Conservation (phyloP, 2,329 filamentous ascomycete species). For the Hypocreales sp. region DNA sequence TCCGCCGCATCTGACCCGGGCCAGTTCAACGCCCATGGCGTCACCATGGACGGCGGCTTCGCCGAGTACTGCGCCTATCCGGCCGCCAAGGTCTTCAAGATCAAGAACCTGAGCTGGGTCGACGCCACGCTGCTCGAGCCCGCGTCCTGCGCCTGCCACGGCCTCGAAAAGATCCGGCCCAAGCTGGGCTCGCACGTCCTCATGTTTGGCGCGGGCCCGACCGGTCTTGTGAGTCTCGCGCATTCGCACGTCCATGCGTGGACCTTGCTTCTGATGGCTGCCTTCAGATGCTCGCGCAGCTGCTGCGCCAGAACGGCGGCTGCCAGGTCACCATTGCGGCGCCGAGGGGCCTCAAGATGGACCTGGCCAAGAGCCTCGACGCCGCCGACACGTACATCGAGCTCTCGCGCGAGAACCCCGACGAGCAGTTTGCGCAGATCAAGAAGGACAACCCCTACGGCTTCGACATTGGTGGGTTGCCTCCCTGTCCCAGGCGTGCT, state of each 20-base stretch:
- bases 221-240: conserved; percentile 35
- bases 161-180: conserved; percentile 51
- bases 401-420: conserved; percentile 36
- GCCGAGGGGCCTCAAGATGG: conserved; percentile 53
- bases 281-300: conserved; percentile 41
- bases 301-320: conserved; percentile 49
- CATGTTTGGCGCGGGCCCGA: conserved; percentile 52
- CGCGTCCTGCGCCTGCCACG: conserved; percentile 56
- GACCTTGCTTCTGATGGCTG: too few species aligned
- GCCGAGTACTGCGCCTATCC: conserved; percentile 49
- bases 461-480: conserved; percentile 45
- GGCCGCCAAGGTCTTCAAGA: conserved; percentile 43
- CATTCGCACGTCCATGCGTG: too few species aligned
- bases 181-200: conserved; percentile 49
- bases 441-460: conserved; percentile 53
- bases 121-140: conserved; percentile 57
- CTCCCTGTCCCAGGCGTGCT: not conserved
- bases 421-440: conserved; percentile 44
- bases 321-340: conserved; percentile 57
- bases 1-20: not conserved
- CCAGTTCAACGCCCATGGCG: conserved; percentile 48
- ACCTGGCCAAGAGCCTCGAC: conserved; percentile 43
- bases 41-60: conserved; percentile 56
- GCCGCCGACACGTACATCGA: conserved; percentile 38
- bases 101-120: conserved; percentile 49